These are phyloP conservation scores for Suillus tomentosus DNA, from an alignment of 768 basidiomycete species.

Conservation along the genomic window DNA sequence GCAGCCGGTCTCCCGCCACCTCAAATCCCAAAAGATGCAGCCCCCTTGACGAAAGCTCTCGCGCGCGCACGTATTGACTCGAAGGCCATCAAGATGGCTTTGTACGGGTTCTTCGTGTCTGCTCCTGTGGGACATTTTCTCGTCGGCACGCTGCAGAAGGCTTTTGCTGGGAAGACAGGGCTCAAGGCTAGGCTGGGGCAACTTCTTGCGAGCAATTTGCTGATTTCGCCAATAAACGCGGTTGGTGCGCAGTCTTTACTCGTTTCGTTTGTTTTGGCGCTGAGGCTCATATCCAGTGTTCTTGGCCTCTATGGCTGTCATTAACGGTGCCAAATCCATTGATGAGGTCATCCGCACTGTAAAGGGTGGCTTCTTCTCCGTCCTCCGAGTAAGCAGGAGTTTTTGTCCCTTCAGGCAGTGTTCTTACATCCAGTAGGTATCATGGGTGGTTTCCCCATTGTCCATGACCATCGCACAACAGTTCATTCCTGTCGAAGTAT, in stretches of 20 bases:
- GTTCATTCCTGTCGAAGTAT: slow-evolving; percentile 75
- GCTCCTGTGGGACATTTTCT: slow-evolving; percentile 81
- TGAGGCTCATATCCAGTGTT: slow-evolving; percentile 47
- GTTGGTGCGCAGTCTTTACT: slow-evolving; percentile 45
- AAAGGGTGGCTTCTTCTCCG: slow-evolving; percentile 70
- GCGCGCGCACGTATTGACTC: slow-evolving; percentile 60
- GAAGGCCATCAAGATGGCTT: slow-evolving; percentile 80
- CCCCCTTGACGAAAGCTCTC: slow-evolving; percentile 52
- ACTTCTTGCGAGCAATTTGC: slow-evolving; percentile 73
- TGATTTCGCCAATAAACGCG: slow-evolving; percentile 77
- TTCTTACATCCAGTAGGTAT: slow-evolving; percentile 49
- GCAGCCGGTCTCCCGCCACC: slow-evolving; percentile 61
- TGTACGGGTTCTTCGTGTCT: slow-evolving; percentile 82
- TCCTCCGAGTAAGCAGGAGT: slow-evolving; percentile 58
- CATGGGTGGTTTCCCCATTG: slow-evolving; percentile 78
- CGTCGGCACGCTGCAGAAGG: slow-evolving; percentile 69
- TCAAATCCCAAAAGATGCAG: slow-evolving; percentile 53
- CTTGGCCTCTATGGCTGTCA: slow-evolving; percentile 80
- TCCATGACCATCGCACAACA: slow-evolving; percentile 77
- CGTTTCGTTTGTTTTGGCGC: background rate
- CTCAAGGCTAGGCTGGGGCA: slow-evolving; percentile 65
- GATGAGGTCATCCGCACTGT: slow-evolving; percentile 69
- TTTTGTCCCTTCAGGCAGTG: background rate
- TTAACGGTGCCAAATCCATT: slow-evolving; percentile 73
- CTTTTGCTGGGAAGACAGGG: slow-evolving; percentile 74